A percentile compares a stretch with the other conserved stretches of the same genome.
Conservation (phyloP, 768 basidiomycete genomes). For the Phylloporus rhodoxanthus region DNA sequence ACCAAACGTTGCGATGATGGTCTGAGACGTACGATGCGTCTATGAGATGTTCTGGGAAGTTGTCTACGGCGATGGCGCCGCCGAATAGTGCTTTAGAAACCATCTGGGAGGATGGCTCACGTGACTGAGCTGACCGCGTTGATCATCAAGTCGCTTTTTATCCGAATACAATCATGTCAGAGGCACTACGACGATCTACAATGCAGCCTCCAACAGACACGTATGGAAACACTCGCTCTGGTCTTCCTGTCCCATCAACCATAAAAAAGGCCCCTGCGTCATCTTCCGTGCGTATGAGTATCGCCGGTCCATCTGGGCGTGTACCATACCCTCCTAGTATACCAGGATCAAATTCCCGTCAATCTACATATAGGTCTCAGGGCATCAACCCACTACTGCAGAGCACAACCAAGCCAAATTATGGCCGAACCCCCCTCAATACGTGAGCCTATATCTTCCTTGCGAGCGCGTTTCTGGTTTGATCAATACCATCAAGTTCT, state of each 20-base stretch:
- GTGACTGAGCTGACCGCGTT: conserved; percentile 18
- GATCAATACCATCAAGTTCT: conserved; percentile 39
- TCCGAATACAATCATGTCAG: conserved; percentile 31
- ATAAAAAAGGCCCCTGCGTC: conserved; percentile 56
- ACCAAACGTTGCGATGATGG: conserved; percentile 7
- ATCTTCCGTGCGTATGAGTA: conserved; percentile 55
- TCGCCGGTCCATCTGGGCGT: conserved; percentile 70
- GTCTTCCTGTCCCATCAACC: conserved; percentile 70
- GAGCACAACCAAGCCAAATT: conserved; percentile 61
- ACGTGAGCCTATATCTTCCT: conserved; percentile 37
- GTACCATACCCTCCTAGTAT: conserved; percentile 33
- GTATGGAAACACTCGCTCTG: conserved; percentile 49
- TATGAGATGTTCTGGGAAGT: conserved; percentile 50
- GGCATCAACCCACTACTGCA: conserved; percentile 61
- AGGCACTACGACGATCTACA: conserved; percentile 50
- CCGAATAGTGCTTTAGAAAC: conserved; percentile 59
- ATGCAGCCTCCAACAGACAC: conserved; percentile 51
- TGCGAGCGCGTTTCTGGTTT: conserved; percentile 1
- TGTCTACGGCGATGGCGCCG: conserved; percentile 63
- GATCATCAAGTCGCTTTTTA: conserved; percentile 26
- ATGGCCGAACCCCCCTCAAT: conserved; percentile 70
- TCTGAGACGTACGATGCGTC: conserved; percentile 76
- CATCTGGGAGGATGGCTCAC: conserved; percentile 19
- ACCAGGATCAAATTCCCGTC: conserved; percentile 51
- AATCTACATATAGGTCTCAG: conserved; percentile 66